Conservation (phyloP, 2,329 filamentous ascomycete genomes). For the Dactylellina leptospora region DNA sequence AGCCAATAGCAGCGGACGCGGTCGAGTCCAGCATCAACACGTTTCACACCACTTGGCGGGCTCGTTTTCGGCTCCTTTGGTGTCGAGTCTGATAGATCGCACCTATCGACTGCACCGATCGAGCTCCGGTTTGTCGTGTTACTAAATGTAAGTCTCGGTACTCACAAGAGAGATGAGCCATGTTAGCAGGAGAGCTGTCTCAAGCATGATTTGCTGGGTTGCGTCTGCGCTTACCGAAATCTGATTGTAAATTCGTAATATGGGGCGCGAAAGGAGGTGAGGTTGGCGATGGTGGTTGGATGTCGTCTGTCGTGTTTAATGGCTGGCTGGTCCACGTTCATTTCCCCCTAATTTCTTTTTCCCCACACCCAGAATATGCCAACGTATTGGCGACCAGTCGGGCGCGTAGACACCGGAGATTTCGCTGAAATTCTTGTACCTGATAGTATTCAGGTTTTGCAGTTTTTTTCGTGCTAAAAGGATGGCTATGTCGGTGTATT, state of each 20-base stretch:
- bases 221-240: constrained; percentile 38
- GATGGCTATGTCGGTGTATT: not conserved
- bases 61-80: constrained; percentile 8
- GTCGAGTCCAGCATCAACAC: constrained; percentile 44
- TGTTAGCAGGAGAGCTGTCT: constrained; percentile 29
- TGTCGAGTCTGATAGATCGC: not conserved
- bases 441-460: too few relatives aligned
- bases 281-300: constrained; percentile 21
- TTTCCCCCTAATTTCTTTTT: constrained; percentile 26
- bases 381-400: too few relatives aligned
- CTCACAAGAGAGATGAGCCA: not conserved
- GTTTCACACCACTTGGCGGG: constrained; percentile 51
- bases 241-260: constrained; percentile 19
- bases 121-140: constrained; percentile 3
- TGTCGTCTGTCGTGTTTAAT: constrained; percentile 11
- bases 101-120: not conserved
- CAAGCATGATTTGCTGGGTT: constrained; percentile 37
- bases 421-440: too few relatives aligned
- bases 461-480: too few relatives aligned
- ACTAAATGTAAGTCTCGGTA: not conserved
- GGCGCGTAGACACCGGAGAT: constrained; percentile 12
- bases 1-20: constrained; percentile 36
- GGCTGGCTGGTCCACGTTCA: constrained; percentile 31
- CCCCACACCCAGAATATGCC: constrained; percentile 23
- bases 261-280: constrained; percentile 11